These are phyloP conservation scores for Monosporascus sp. DNA, from an alignment of 2,329 filamentous ascomycete species.

Conservation along the genomic window DNA sequence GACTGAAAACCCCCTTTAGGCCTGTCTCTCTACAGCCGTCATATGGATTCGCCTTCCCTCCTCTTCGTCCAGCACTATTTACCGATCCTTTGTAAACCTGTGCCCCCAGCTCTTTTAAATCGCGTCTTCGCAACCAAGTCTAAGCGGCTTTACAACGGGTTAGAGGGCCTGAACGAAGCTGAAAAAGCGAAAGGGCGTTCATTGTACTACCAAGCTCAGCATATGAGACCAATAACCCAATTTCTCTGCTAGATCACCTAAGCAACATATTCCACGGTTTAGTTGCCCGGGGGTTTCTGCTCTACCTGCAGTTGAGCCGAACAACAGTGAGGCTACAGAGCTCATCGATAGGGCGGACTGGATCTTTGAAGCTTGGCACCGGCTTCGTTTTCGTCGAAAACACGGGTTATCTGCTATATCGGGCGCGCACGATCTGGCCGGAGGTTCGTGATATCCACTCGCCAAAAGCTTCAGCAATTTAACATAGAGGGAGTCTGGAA, in stretches of 20 bases:
- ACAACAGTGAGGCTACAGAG: background rate
- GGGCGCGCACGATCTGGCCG: background rate
- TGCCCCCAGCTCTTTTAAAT: background rate
- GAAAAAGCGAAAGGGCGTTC: background rate
- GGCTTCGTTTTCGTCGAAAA: background rate
- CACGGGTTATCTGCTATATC: background rate
- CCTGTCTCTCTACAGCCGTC: background rate
- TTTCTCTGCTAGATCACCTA: background rate
- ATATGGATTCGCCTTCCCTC: background rate
- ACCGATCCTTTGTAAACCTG: background rate
- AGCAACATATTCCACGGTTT: background rate
- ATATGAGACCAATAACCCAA: background rate
- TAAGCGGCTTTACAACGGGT: background rate
- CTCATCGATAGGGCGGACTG: background rate
- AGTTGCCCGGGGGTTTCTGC: background rate
- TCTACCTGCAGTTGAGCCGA: background rate
- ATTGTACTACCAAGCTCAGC: background rate
- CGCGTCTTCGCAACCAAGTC: background rate
- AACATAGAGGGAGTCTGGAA: background rate
- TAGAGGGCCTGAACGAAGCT: background rate
- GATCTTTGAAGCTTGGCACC: background rate
- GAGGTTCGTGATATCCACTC: background rate
- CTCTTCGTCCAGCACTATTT: background rate
- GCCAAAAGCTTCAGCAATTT: background rate
- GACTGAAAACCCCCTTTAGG: background rate